Base-by-base conservation (phyloP, 192 early-diverging fungal genomes). In the Rhizoclosmatium globosum region DNA sequence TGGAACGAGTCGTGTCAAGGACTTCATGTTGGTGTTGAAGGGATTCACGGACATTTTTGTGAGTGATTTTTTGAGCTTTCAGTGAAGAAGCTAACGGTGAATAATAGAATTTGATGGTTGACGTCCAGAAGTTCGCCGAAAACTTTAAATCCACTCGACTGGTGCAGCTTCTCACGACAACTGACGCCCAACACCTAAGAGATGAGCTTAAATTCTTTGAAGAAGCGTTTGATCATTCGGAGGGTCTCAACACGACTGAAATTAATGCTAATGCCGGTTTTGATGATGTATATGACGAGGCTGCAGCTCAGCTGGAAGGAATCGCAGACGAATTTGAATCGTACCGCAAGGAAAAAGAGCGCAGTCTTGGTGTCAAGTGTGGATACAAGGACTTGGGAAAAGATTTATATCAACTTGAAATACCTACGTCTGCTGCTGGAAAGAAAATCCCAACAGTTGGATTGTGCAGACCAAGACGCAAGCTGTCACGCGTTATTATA, bases 401-500 rank as follows among this genome's bases (percentile, higher is more conserved):
- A 82, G 98, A 99, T 79, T 90, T 94, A 19, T 97, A 95, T 81
- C 95, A 96, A 83, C 75, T 99, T n/a, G 96, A 99, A 77, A 85
- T 96, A 6, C 92, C 96, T 0, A 89, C 89, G 43, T 87, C 83
- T 48, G 82, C 92, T 57, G 60, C 19, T 7, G 23, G 60, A 7
- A 74, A 62, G 59, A 89, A 92, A 42, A 93, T 96, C 96, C 97
- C 0, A 71, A 73, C 53, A 84, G 90, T 71, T 99, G 95, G 92
- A 85, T 86, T 45, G 82, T 89, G 43, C 83, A 94, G 74, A 96
- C 94, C 2, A 87, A 91, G 38, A 99, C 97, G 2, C 87, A 92
- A 88, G 77, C 90, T 19, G 91, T 96, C 1, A 90, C 86, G 74
- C 89, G 98, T 31, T 99, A 97, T 86, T 98, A 93, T 88, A 95